A percentile compares a stretch with the other conserved stretches of the same genome.
These are phyloP conservation scores for Aspergillus udagawae DNA, from an alignment of 2,329 filamentous ascomycete species.

Conservation along the genomic window DNA sequence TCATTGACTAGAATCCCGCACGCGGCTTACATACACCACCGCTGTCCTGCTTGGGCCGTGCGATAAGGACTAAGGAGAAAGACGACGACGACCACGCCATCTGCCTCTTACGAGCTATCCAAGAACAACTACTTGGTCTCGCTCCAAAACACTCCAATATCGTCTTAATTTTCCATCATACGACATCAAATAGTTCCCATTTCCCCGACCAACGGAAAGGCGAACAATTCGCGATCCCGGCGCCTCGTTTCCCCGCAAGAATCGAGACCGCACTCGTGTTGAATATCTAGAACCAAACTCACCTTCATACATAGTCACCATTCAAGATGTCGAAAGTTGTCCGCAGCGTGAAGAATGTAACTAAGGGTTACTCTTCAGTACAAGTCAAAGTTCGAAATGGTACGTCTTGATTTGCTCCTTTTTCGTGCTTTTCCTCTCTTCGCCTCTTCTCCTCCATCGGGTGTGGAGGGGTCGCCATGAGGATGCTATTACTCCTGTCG, in stretches of 20 bases:
- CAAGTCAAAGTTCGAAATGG: slow-evolving; percentile 99
- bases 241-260: neutral
- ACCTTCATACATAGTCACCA: slow-evolving; percentile 10
- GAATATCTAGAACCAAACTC: neutral
- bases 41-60: neutral
- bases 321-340: slow-evolving; percentile 87
- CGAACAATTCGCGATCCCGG: neutral
- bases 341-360: slow-evolving; percentile 97
- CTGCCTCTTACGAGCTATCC: neutral
- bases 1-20: slow-evolving; percentile 7
- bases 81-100: neutral
- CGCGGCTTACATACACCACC: slow-evolving; percentile 17
- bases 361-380: slow-evolving; percentile 93
- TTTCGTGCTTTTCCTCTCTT: neutral
- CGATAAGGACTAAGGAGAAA: neutral
- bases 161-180: neutral
- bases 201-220: neutral
- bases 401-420: slow-evolving; percentile 45
- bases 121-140: neutral
- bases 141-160: neutral
- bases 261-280: slow-evolving; percentile 1
- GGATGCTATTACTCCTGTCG: slow-evolving; percentile 1
- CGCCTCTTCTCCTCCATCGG: neutral
- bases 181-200: neutral
- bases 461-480: neutral